Conservation (phyloP, 1,284 basidiomycete genomes). For the Leccinum subspadiceum region DNA sequence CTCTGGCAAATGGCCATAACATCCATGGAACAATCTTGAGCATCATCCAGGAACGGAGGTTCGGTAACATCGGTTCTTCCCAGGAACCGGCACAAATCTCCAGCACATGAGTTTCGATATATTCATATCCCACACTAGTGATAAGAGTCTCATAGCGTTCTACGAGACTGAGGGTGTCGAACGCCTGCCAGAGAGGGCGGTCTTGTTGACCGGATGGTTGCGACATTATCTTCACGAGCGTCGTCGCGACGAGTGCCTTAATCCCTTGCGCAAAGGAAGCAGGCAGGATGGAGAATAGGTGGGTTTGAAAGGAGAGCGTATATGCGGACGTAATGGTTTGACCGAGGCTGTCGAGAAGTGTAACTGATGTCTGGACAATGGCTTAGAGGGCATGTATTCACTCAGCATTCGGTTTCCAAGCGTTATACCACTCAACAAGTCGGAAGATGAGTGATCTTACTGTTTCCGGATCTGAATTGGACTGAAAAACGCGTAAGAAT, state of each 20-base stretch:
- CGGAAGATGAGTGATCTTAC: conserved; percentile 54
- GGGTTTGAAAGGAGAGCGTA: conserved; percentile 65
- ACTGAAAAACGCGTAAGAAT: conserved; percentile 34
- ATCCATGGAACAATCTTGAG: conserved; percentile 82
- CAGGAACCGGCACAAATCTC: conserved; percentile 69
- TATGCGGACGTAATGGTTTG: conserved; percentile 57
- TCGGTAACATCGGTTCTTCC: conserved; percentile 62
- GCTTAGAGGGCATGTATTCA: conserved; percentile 27
- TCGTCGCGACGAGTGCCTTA: conserved; percentile 59
- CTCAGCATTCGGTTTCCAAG: conserved; percentile 64
- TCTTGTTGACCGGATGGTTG: conserved; percentile 34
- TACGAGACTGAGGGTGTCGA: conserved; percentile 74
- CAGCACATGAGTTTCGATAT: conserved; percentile 73
- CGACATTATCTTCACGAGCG: conserved; percentile 43
- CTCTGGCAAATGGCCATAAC: conserved; percentile 72
- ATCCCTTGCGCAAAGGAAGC: conserved; percentile 62
- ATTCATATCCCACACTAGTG: conserved; percentile 79
- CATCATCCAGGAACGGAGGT: conserved; percentile 72
- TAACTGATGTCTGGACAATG: conserved; percentile 10
- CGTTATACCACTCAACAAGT: conserved; percentile 63
- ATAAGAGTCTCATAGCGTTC: conserved; percentile 86
- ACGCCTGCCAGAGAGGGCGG: conserved; percentile 54
- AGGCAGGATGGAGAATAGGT: conserved; percentile 66
- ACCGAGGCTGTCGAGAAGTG: conserved; percentile 49
- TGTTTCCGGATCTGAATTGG: conserved; percentile 43